phyloP scores from a whole-genome alignment of 2,329 filamentous ascomycete genomes.

The Aspergillus sp. region DNA sequence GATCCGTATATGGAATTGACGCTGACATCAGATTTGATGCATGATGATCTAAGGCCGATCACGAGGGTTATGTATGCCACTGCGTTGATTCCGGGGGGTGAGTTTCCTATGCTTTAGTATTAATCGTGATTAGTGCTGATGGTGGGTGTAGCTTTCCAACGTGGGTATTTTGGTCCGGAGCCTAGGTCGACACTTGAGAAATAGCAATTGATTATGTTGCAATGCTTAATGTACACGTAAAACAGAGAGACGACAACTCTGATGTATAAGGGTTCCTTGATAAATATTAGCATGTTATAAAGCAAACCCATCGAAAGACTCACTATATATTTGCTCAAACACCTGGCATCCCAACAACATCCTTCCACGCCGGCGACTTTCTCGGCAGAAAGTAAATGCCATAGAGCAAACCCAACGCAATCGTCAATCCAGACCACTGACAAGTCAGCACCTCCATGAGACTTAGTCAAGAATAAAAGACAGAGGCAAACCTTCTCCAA shows the following conservation, averaged over 20 bases:
- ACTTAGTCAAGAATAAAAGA: neutral
- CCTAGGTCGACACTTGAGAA: conserved; percentile 7
- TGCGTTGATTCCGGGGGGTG: conserved; percentile 50
- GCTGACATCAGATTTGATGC: conserved; percentile 24
- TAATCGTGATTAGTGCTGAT: neutral
- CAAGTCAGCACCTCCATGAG: conserved; percentile 6
- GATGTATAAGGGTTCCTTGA: too few relatives aligned
- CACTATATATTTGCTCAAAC: conserved; percentile 15
- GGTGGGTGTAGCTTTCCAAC: conserved; percentile 24
- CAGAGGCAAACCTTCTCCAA: conserved; percentile 66
- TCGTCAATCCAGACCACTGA: conserved; percentile 45
- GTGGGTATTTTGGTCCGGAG: conserved; percentile 30
- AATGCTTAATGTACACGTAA: too few relatives aligned
- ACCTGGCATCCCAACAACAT: conserved; percentile 40
- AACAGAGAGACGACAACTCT: too few relatives aligned
- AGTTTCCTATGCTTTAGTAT: conserved; percentile 15
- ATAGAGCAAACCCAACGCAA: conserved; percentile 45
- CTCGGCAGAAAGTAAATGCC: conserved; percentile 47
- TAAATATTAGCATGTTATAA: neutral
- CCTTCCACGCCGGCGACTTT: conserved; percentile 36
- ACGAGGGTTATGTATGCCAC: conserved; percentile 53
- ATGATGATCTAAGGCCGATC: conserved; percentile 47
- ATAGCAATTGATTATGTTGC: neutral
- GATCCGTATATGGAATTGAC: conserved; percentile 33
- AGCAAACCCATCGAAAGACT: neutral